Percentiles rank a stretch among this genome's conserved stretches.
These are phyloP conservation scores for Triangularia verruculosa DNA, from an alignment of 2,329 filamentous ascomycete genomes.

Conservation along the genomic window DNA sequence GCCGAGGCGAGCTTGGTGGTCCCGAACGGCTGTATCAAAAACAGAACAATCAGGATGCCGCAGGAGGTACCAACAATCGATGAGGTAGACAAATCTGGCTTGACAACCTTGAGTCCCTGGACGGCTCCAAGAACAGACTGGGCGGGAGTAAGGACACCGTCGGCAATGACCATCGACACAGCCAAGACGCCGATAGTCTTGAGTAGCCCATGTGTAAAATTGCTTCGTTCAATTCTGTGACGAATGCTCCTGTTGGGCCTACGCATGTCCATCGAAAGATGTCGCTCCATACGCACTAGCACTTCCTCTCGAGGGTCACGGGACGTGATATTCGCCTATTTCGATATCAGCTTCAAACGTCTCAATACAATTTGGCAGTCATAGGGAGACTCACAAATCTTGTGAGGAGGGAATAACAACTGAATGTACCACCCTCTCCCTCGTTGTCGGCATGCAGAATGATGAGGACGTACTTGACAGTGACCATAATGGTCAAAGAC, in stretches of 20 bases:
- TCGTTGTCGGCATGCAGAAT: conserved; percentile 66
- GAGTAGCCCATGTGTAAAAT: conserved; percentile 48
- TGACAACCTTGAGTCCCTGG: conserved; percentile 60
- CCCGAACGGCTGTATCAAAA: conserved; percentile 63
- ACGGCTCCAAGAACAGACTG: conserved; percentile 69
- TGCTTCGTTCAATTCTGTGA: conserved; percentile 55
- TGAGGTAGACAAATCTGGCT: conserved; percentile 50
- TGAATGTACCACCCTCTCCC: conserved; percentile 62
- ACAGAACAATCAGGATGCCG: conserved; percentile 61
- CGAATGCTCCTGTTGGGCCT: conserved; percentile 52
- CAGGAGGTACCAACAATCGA: conserved; percentile 63
- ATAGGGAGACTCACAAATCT: conserved; percentile 16
- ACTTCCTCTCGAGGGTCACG: conserved; percentile 24
- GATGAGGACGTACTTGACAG: conserved; percentile 65
- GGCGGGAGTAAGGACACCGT: conserved; percentile 66
- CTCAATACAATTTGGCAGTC: neutral
- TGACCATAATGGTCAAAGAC: conserved; percentile 67
- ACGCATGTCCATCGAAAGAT: conserved; percentile 54
- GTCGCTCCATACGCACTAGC: conserved; percentile 58
- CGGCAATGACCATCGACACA: conserved; percentile 64
- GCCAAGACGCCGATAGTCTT: conserved; percentile 63
- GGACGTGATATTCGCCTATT: conserved; percentile 20
- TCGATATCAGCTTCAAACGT: neutral
- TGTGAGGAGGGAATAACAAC: conserved; percentile 23
- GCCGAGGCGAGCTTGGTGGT: conserved; percentile 56